Evolutionary conservation across 139 green algal species (phyloP), one percentile per base, ranked within the genome.

Genomic region (Chlamydomonas asymmetrica): DNA sequence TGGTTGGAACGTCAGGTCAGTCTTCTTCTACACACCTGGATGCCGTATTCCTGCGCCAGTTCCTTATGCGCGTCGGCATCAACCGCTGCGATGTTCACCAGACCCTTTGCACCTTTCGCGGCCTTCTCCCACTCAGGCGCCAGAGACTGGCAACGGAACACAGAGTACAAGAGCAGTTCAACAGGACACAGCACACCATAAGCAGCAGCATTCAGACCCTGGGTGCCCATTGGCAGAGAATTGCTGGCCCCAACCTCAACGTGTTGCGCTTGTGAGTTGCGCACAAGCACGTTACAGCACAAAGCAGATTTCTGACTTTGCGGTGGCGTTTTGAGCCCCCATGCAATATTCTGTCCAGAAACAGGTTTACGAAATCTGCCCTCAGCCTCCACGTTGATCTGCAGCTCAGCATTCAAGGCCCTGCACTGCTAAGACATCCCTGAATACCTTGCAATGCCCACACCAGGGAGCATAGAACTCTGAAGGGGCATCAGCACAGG

Each of bases 391-490:
- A 50, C n/a, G 27, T 57, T n/a, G 48, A 59, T 39, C 27, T 35
- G 25, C 31, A 27, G 39, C 65, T 73, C 13, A 61, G 65, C 16
- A 10, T 59, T 8, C 39, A 54, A 40, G 40, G 37, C 5, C 7
- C n/a, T 27, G 5, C 29, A 27, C 18, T 20, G 4, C 8, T 45
- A 31, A 4, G 25, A 13, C 13, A 32, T n/a, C 41, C 10, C 38
- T 45, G 40, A 63, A 16, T 20, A 56, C 38, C 81, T 93, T 84
- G 81, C 88, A 94, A 69, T 93, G 89, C 1, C 88, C 88, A 67
- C 89, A 91, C 85, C 85, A 91, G 0, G 87, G 87, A 0, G 87
- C 87, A 34, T 92, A 92, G 50, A 92, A 91, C 74, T 89, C 75
- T 35, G 66, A 32, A 1, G 20, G 52, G 25, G 72, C 25, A 37